Base-by-base conservation (phyloP, 139 green algal genomes). In the Chlorella sp. region DNA sequence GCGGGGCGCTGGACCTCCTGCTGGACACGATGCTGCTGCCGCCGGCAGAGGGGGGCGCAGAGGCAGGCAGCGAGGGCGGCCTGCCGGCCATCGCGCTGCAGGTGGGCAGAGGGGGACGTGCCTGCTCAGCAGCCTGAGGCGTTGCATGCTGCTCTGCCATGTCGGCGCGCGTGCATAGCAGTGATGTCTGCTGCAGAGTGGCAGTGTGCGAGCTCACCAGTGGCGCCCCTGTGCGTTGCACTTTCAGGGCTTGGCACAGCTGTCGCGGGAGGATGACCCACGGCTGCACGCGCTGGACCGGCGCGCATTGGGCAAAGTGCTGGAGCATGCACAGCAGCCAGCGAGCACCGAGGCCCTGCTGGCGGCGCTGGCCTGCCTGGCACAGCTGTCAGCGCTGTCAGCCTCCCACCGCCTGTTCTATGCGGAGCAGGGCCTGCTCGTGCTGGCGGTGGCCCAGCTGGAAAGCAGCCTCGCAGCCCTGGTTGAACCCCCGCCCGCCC, bases 1-100 rank as follows among this genome's bases (percentile, higher is more conserved):
- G 79, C 1, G 82, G 78, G 4, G 76, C 61, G 21, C 65, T 88
- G 60, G 74, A 86, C 12, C 48, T 42, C 6, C 38, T 87, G 72
- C 40, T 56, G 41, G 70, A 74, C 21, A 56, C 75, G 38, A 45
- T 89, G 48, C 31, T 1, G 9, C 7, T 50, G 14, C 31, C 29
- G 5, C 38, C 58, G 36, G 15, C 46, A 1, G 40, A 53, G n/a
- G n/a, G n/a, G n/a, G n/a, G n/a, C n/a, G n/a, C n/a, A n/a, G n/a
- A n/a, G n/a, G n/a, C n/a, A n/a, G n/a, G n/a, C n/a, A n/a, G n/a
- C n/a, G n/a, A n/a, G n/a, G n/a, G n/a, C n/a, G n/a, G n/a, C n/a
- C 38, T 67, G 36, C 48, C 50, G 62, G 27, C 61, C 6, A 2
- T 15, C 29, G 46, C 73, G 11, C 45, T 58, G n/a, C 56, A 67